These are phyloP conservation scores for Bjerkandera adusta DNA, from an alignment of 1,284 basidiomycete genomes.

Conservation along the genomic window DNA sequence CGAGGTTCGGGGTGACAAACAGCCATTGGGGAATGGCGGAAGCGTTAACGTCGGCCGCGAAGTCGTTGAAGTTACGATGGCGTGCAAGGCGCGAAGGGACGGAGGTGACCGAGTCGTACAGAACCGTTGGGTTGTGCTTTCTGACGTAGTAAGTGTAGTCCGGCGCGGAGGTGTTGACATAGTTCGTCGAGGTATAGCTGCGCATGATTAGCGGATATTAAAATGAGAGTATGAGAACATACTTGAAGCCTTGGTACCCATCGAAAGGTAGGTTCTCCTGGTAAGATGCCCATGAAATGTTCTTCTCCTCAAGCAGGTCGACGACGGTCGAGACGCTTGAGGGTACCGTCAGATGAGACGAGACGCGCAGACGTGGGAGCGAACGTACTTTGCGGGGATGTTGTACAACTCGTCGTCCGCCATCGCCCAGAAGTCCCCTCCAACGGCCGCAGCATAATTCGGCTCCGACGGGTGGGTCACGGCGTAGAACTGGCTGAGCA, in stretches of 20 bases:
- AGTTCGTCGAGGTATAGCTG: constrained; percentile 45
- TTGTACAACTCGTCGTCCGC: constrained; percentile 41
- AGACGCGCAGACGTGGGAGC: neutral
- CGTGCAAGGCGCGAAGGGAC: constrained; percentile 41
- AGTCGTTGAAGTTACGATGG: constrained; percentile 68
- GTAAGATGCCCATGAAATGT: constrained; percentile 53
- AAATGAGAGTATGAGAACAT: constrained; percentile 8
- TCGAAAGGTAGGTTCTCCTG: constrained; percentile 62
- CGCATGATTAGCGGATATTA: neutral
- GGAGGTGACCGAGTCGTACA: constrained; percentile 48
- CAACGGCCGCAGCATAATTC: constrained; percentile 50
- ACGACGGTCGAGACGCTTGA: constrained; percentile 55
- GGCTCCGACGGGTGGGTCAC: constrained; percentile 67
- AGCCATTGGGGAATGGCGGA: constrained; percentile 57
- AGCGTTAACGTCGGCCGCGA: constrained; percentile 50
- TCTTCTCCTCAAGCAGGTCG: constrained; percentile 61
- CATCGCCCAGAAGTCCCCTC: constrained; percentile 61
- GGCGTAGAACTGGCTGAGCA: constrained; percentile 50
- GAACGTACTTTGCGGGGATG: constrained; percentile 29
- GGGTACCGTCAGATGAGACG: constrained; percentile 14
- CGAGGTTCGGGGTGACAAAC: constrained; percentile 67
- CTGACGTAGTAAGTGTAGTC: constrained; percentile 51
- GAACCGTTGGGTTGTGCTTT: constrained; percentile 60
- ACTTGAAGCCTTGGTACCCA: constrained; percentile 43
- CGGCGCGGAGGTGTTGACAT: constrained; percentile 37